Evolutionary conservation across 768 basidiomycete genomes (phyloP), one percentile per base, ranked within the genome.

Genomic region (Cystobasidium onofrii): DNA sequence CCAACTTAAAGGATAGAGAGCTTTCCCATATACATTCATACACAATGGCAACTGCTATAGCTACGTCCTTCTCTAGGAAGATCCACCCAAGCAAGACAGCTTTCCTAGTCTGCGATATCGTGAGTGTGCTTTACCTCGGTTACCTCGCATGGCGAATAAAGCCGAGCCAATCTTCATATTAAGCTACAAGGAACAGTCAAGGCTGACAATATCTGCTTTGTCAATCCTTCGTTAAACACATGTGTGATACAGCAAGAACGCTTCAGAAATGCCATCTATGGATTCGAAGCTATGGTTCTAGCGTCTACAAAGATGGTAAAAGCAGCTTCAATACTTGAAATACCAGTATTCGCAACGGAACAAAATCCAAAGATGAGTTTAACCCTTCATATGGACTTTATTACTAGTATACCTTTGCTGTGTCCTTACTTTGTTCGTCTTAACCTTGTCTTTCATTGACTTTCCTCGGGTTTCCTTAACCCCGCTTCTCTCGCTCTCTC

Each of bases 61-160:
- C 69, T 25, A 44, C 55, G 6, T 57, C 69, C 29, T 34, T 52
- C 69, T 60, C 57, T 29, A 71, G 64, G 64, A 74, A 74, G 73
- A 55, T 81, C 77, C 81, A 76, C 81, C 88, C 80, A 46, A 77
- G 75, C 31, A 64, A 76, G 66, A 80, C 86, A 18, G 78, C 89
- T 61, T 86, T 95, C 83, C 85, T 94, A 73, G 82, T 91, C 31
- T 96, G 92, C 80, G 93, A 95, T 80, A 81, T 94, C 1, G 92
- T 94, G 81, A 83, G 85, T 9, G 85, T 86, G 75, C 89, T 92
- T 82, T 82, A 90, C 91, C 76, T 75, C 54, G 54, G 54, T n/a
- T n/a, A n/a, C n/a, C n/a, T n/a, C n/a, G n/a, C n/a, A n/a, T n/a
- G n/a, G n/a, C n/a, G n/a, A n/a, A n/a, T n/a, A n/a, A n/a, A n/a